These are phyloP conservation scores for Amaranthus cruentus DNA, from an alignment of 148 eudicot genomes.

Conservation along the genomic window DNA sequence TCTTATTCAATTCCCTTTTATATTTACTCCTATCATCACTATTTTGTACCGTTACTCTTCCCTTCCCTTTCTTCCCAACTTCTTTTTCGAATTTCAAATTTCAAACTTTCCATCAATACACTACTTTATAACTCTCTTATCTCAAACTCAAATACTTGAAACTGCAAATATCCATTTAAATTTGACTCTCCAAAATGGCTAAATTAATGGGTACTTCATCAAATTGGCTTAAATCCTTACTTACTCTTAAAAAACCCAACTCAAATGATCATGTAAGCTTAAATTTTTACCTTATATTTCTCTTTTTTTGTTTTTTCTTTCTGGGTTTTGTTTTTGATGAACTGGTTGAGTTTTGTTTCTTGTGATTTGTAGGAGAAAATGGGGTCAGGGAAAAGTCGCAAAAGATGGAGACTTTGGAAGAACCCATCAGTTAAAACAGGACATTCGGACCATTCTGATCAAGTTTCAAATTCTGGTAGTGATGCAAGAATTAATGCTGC, in stretches of 20 bases:
- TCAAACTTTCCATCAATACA: not conserved
- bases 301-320: not conserved
- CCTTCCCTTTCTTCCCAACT: not conserved
- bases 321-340: not conserved
- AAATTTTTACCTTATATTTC: not conserved
- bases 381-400: conserved; percentile 41
- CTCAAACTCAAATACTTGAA: not conserved
- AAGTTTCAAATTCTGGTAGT: conserved; percentile 25
- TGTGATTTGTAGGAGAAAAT: conserved; percentile 46
- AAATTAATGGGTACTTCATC: conserved; percentile 66
- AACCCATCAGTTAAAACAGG: conserved; percentile 37
- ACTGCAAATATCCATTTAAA: not conserved
- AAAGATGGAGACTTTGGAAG: conserved; percentile 85
- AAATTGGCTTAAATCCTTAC: conserved; percentile 73
- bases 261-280: conserved; percentile 46
- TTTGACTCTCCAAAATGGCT: not conserved
- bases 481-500: conserved; percentile 58
- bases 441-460: conserved; percentile 41
- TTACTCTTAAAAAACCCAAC: conserved; percentile 47
- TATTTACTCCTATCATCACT: not conserved
- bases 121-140: not conserved
- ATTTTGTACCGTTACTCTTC: conserved; percentile 18
- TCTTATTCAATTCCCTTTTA: not conserved
- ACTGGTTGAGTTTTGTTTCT: not conserved
- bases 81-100: conserved; percentile 22